Evolutionary conservation across 768 basidiomycete species (phyloP).

Genomic region (Hypholoma sublateritium): DNA sequence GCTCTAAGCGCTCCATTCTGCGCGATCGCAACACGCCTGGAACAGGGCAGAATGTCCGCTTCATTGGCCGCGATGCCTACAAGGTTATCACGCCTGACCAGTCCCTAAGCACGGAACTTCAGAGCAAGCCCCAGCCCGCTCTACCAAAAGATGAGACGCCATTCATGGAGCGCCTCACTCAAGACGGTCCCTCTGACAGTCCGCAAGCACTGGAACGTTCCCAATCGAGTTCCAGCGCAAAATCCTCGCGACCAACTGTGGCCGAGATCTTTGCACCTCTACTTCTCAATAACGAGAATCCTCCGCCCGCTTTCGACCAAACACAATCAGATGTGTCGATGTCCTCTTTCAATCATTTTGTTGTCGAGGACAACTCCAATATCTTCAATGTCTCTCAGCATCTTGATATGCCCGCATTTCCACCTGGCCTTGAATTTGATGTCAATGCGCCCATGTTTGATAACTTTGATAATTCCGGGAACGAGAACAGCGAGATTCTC

Average conservation of each 20-base stretch:
- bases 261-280: constrained; percentile 54
- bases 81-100: constrained; percentile 65
- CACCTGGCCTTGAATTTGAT: constrained; percentile 42
- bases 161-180: constrained; percentile 32
- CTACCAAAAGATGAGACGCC: constrained; percentile 25
- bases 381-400: constrained; percentile 60
- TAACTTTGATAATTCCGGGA: constrained; percentile 35
- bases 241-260: constrained; percentile 41
- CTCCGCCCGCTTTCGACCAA: constrained; percentile 11
- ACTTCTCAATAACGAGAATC: constrained; percentile 16
- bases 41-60: constrained; percentile 77
- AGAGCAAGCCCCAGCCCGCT: constrained; percentile 28
- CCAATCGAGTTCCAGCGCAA: constrained; percentile 32
- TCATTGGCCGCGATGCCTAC: constrained; percentile 71
- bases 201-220: constrained; percentile 26
- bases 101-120: constrained; percentile 44
- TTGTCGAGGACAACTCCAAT: constrained; percentile 45
- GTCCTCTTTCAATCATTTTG: constrained; percentile 29
- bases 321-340: constrained; percentile 22
- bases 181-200: constrained; percentile 25
- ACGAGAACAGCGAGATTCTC: constrained; percentile 26
- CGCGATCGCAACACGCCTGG: constrained; percentile 71
- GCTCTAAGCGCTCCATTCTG: constrained; percentile 71
- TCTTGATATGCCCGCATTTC: constrained; percentile 49
- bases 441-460: constrained; percentile 34